Evolutionary conservation across 116 monocot genomes (phyloP), one percentile per base, ranked within the genome.

Genomic region (Dioscorea cayenensis): DNA sequence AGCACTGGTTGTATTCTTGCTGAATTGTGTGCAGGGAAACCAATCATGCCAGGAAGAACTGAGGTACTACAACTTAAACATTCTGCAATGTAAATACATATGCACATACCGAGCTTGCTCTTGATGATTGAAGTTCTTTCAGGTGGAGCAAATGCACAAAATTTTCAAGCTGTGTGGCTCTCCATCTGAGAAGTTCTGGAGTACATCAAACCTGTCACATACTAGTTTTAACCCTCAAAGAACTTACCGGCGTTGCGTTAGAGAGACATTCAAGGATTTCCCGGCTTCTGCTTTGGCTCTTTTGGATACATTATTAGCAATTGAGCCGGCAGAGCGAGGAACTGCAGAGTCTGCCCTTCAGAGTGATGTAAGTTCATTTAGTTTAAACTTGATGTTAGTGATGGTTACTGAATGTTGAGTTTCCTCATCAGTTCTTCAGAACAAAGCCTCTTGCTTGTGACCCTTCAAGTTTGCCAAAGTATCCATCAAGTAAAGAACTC

Each of bases 151-250:
- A 63, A 63, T 87, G 77, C 87, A 87, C 76, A 87, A 76, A 59
- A 86, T 86, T 18, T 86, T 86, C 70, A 83, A 83, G 75, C 86
- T 86, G 43, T 86, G 86, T 73, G 87, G 87, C 16, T 83, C 87
- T 38, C 87, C 87, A 78, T 60, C 80, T 66, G 87, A 87, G 69
- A 80, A 80, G 28, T 87, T 75, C 64, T 87, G 87, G 83, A 69
- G 16, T 35, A 80, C 80, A 66, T 77, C 71, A 38, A 87, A 83
- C 66, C 72, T 83, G 68, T 80, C 83, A 66, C 86, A 86, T 83
- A 87, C 86, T 48, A 75, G 77, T 69, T 83, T 87, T 66, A 83
- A 83, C 63, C 83, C 83, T 65, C 86, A 79, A 70, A 83, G 77
- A 29, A 77, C 86, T 70, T 87, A 83, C 62, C 36, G 36, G 63